A percentile compares a stretch with the other conserved stretches of the same genome.
Conservation (phyloP, 768 basidiomycete genomes). For the Boletellus emodensis region DNA sequence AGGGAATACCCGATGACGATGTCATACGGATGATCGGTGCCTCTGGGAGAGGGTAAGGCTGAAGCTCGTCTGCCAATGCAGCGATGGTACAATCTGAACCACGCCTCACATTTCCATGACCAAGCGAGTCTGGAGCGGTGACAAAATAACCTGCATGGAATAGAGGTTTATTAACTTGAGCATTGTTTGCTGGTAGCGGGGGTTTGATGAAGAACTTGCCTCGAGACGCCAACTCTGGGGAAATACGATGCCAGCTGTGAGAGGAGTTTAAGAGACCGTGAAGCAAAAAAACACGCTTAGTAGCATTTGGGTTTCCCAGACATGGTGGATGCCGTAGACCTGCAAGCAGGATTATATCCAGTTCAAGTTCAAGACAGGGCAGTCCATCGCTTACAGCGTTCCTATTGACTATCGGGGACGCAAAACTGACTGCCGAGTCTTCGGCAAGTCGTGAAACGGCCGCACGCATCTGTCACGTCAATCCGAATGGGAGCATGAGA, state of each 20-base stretch:
- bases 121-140: conserved; percentile 20
- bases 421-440: too few relatives aligned
- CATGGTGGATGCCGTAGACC: neutral
- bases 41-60: neutral
- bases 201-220: conserved; percentile 4
- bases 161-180: too few relatives aligned
- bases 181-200: neutral
- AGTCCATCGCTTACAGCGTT: too few relatives aligned
- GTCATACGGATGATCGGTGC: conserved; percentile 1
- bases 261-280: conserved; percentile 19
- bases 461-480: too few relatives aligned
- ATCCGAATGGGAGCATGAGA: too few relatives aligned
- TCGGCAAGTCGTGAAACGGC: too few relatives aligned
- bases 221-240: conserved; percentile 10
- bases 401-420: too few relatives aligned
- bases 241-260: conserved; percentile 15
- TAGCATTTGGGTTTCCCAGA: conserved; percentile 20
- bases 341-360: too few relatives aligned
- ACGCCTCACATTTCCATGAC: conserved; percentile 13
- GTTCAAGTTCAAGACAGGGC: too few relatives aligned
- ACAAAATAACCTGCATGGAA: conserved; percentile 20
- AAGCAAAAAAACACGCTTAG: conserved; percentile 17
- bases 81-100: neutral
- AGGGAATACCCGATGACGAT: conserved; percentile 18
- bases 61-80: conserved; percentile 9